Evolutionary conservation across 169 alveolate genomes (phyloP).

Genomic region (Cryptosporidium sp.): DNA sequence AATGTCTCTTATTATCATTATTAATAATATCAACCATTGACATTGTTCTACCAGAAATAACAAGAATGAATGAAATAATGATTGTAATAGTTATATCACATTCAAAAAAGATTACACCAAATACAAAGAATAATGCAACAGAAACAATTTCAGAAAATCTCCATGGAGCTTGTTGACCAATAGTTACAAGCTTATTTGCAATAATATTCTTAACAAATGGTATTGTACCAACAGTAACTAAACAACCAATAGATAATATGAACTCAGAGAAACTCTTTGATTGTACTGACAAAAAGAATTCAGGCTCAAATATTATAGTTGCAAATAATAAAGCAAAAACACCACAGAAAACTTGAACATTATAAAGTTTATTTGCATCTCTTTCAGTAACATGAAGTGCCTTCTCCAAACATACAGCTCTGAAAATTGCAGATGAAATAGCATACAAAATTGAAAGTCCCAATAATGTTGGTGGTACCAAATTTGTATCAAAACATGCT

Average conservation of each 20-base stretch:
- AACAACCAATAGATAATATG: slow-evolving; percentile 86
- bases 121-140: slow-evolving; percentile 88
- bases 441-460: slow-evolving; percentile 91
- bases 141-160: slow-evolving; percentile 90
- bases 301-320: slow-evolving; percentile 78
- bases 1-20: slow-evolving; percentile 76
- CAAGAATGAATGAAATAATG: slow-evolving; percentile 80
- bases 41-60: slow-evolving; percentile 85
- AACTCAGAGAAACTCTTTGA: slow-evolving; percentile 60
- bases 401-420: slow-evolving; percentile 92
- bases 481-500: slow-evolving; percentile 90
- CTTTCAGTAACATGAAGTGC: slow-evolving; percentile 92
- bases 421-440: slow-evolving; percentile 90
- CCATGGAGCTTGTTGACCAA: slow-evolving; percentile 96
- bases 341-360: slow-evolving; percentile 92
- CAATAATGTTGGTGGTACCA: slow-evolving; percentile 89
- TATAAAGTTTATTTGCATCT: slow-evolving; percentile 91
- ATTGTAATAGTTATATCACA: slow-evolving; percentile 83
- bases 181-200: slow-evolving; percentile 90
- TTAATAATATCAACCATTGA: slow-evolving; percentile 85
- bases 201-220: slow-evolving; percentile 92
- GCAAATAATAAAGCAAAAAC: slow-evolving; percentile 88
- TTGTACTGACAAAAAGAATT: slow-evolving; percentile 53
- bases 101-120: slow-evolving; percentile 86
- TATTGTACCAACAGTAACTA: slow-evolving; percentile 91